phyloP scores from a whole-genome alignment of 106 monocot genomes.

The Platanthera zijinensis region DNA sequence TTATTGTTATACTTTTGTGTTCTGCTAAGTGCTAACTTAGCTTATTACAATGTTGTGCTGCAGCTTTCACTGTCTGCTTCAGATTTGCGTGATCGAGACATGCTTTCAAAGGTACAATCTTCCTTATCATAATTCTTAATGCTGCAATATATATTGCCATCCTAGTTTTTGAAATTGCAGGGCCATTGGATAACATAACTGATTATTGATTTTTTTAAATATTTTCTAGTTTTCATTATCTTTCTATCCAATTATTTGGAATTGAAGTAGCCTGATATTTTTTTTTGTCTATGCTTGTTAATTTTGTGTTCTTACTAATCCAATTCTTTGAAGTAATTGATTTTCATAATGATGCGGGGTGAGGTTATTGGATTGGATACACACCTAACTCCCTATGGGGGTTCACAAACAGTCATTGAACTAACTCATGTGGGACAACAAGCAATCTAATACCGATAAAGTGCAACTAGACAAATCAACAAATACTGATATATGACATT shows the following conservation, averaged over 20 bases:
- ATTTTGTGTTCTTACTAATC: too few species aligned
- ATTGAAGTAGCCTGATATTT: neutral
- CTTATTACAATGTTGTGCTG: neutral
- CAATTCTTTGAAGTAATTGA: neutral
- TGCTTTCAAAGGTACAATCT: constrained; percentile 62
- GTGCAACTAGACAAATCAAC: too few species aligned
- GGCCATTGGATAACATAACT: neutral
- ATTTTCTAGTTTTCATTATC: constrained; percentile 1
- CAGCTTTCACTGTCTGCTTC: constrained; percentile 84
- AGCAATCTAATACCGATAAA: too few species aligned
- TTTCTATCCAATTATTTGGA: constrained; percentile 2
- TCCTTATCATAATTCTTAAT: neutral
- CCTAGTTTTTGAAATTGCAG: neutral
- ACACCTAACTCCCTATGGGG: too few species aligned
- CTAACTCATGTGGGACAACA: too few species aligned
- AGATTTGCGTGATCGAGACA: constrained; percentile 61
- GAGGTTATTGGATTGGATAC: too few species aligned
- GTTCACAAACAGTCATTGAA: too few species aligned
- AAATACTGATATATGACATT: too few species aligned
- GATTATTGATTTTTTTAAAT: neutral
- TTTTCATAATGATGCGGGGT: neutral
- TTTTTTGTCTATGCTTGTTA: too few species aligned
- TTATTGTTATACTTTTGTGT: constrained; percentile 4
- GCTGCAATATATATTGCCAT: neutral
- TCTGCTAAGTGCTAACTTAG: neutral